Base-by-base conservation (phyloP, 2,329 filamentous ascomycete species). In the Mollisia scopiformis region DNA sequence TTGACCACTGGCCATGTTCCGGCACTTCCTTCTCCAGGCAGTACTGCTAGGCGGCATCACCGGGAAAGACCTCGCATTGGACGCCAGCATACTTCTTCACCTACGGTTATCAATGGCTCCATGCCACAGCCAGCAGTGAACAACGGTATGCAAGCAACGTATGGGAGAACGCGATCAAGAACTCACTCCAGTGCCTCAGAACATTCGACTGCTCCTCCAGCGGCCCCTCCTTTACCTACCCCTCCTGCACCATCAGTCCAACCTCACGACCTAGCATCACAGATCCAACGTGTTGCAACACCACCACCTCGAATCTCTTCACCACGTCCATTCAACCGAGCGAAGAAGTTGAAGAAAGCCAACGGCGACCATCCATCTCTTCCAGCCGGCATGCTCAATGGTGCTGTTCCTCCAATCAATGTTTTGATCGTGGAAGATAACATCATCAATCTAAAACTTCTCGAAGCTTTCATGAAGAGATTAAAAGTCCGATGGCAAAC, bases 361-460 rank as follows among this genome's bases (percentile, higher is more conserved):
- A 72, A 73, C 16, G 43, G 43, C 8, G 77, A 77, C 47, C 75
- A 78, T 61, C 72, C 80, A 1, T 75, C 73, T 13, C 72, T 89
- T 62, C 83, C 84, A 27, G 81, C 88, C 3, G 88, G 85, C 30
- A 82, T 91, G 69, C 83, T 96, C 28, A 92, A 94, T 68, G 89
- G 88, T 57, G 88, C 88, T 1, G 92, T 98, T 0, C 95, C 95
- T 7, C 94, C 95, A 1, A 98, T 99, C 78, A 98, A 96, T 69
- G 93, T 98, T 7, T 82, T 99, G 46, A 97, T 99, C 62, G 95
- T 99, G 14, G 95, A 99, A 79, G 95, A 99, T 78, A 99, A 99
- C 75, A 93, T 95, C 65, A 98, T 99, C 82, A 99, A 98, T 73
- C 80, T 98, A 68, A 91, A 92, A 71, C 87, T 99, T 10, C 81